Evolutionary conservation across 176 grass and related monocot species (phyloP), one percentile per base, ranked within the genome.

Genomic region (Aegilops bicornis): DNA sequence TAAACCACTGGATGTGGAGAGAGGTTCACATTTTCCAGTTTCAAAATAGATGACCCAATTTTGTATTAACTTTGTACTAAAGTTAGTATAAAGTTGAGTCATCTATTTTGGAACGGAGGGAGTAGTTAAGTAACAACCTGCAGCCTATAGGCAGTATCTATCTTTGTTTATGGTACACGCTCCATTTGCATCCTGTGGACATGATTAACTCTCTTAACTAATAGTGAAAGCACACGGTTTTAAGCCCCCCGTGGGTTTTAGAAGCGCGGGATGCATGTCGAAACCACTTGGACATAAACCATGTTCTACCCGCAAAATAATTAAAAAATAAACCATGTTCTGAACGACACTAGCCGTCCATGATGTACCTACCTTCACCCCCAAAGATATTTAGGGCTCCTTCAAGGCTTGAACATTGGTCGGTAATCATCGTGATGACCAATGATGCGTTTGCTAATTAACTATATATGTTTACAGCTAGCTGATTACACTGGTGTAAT

Each of bases 151-250:
- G 7, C 3, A 43, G 40, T 43, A 43, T 11, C 40, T 69, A 30
- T 70, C 83, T 82, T 89, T 80, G 59, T 36, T 42, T 89, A 69
- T 75, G 45, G 47, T 50, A 81, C 65, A 64, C 70, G 27, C 8
- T 60, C 77, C 48, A 36, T 17, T 29, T 61, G 50, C 78, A 90
- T 70, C 63, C 40, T 43, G 10, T 15, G 48, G 20, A 16, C 65
- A 50, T 77, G 75, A 15, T 15, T 48, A 48, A 15, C 5, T 48
- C 43, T 45, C 43, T 47, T 47, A 47, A 16, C 16, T 50, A 50
- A 50, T 50, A 16, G 47, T 15, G 33, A 64, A 32, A 86, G 73
- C 83, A 78, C 88, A 83, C 79, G 20, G 84, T 86, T 90, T 86
- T 1, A 22, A 1, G 24, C n/a, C n/a, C 14, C 22, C 2, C 65